phyloP scores from a whole-genome alignment of 768 basidiomycete genomes.

The Cubamyces sp. region DNA sequence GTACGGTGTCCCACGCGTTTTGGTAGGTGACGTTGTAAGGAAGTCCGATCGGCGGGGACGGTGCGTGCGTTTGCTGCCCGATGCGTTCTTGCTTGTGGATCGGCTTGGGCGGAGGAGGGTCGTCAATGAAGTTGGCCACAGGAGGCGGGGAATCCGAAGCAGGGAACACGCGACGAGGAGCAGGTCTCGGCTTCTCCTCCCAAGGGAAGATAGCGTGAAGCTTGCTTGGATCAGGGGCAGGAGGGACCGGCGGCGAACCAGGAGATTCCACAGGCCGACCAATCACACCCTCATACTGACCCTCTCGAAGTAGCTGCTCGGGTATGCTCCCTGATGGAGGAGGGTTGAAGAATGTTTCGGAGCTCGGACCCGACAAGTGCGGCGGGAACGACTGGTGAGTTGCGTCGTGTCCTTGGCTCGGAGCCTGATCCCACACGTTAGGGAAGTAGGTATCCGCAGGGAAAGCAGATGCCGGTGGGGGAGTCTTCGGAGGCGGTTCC shows the following conservation, averaged over 20 bases:
- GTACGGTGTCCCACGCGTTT: constrained; percentile 87
- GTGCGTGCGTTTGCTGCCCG: constrained; percentile 23
- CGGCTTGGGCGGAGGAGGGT: constrained; percentile 31
- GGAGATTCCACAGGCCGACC: constrained; percentile 44
- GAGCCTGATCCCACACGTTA: constrained; percentile 83
- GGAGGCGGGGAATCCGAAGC: constrained; percentile 59
- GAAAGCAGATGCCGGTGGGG: constrained; percentile 59
- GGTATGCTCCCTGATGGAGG: constrained; percentile 67
- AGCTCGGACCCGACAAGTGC: constrained; percentile 43
- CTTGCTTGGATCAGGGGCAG: constrained; percentile 70
- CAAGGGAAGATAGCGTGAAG: constrained; percentile 91
- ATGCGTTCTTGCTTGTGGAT: constrained; percentile 20
- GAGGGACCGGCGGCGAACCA: constrained; percentile 38
- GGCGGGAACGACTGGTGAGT: constrained; percentile 34
- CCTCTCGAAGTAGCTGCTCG: constrained; percentile 65
- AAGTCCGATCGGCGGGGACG: constrained; percentile 46
- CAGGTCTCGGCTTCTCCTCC: constrained; percentile 75
- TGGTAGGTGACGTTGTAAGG: constrained; percentile 65
- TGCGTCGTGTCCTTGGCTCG: constrained; percentile 45
- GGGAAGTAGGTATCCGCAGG: constrained; percentile 79
- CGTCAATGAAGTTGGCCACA: constrained; percentile 31
- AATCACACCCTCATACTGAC: constrained; percentile 71
- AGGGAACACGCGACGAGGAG: constrained; percentile 77
- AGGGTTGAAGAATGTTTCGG: constrained; percentile 61
- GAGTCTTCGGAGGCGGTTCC: constrained; percentile 74